Evolutionary conservation across 352 stramenopile species (phyloP).

Genomic region (Pythium brachiatum): DNA sequence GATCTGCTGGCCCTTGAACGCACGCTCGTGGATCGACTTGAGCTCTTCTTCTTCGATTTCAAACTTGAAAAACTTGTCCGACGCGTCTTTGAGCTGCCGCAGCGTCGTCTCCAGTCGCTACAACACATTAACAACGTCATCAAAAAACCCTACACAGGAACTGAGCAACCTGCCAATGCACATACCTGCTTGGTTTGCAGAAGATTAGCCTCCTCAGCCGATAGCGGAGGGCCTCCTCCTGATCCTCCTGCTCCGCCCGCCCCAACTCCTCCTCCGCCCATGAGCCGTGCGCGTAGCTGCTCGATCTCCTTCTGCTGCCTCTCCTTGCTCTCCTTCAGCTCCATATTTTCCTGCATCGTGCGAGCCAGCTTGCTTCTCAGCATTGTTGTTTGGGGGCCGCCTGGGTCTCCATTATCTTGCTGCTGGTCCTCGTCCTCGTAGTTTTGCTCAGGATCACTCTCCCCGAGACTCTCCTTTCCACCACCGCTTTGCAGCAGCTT

Average conservation of each 20-base stretch:
- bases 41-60: slow-evolving; percentile 94
- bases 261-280: slow-evolving; percentile 1
- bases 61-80: slow-evolving; percentile 90
- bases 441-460: not conserved
- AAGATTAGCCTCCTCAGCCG: slow-evolving; percentile 19
- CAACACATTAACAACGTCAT: not conserved
- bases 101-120: slow-evolving; percentile 69
- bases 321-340: slow-evolving; percentile 53
- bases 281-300: slow-evolving; percentile 31
- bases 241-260: not conserved
- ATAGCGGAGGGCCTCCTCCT: not conserved
- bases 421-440: slow-evolving; percentile 1
- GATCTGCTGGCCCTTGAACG: slow-evolving; percentile 39
- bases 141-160: not conserved
- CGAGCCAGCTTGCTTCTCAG: slow-evolving; percentile 40
- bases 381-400: not conserved
- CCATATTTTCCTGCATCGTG: slow-evolving; percentile 65
- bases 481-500: slow-evolving; percentile 35
- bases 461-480: not conserved
- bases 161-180: not conserved
- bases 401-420: not conserved
- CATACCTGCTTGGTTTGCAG: slow-evolving; percentile 35
- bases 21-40: slow-evolving; percentile 55
- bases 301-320: slow-evolving; percentile 62
- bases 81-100: slow-evolving; percentile 70